These are phyloP conservation scores for Trichosanthes cucumerina DNA, from an alignment of 306 rosid genomes.

Conservation along the genomic window DNA sequence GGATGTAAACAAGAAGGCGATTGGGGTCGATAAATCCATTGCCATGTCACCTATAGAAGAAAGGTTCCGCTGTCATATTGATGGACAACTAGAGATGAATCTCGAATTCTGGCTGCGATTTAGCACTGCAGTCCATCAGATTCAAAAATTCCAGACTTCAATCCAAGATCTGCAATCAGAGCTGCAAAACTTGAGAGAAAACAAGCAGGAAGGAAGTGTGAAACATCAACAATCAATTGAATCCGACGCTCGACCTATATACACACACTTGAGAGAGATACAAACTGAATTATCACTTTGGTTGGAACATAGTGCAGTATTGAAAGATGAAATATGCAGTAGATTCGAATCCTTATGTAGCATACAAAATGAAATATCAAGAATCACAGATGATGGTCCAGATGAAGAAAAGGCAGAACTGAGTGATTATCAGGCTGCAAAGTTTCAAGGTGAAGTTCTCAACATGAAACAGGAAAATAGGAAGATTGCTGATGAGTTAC, in stretches of 20 bases:
- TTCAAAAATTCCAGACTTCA: conserved; percentile 58
- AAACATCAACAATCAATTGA: conserved; percentile 20
- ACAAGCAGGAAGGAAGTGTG: conserved; percentile 19
- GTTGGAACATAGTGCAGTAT: conserved; percentile 55
- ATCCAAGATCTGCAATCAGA: conserved; percentile 58
- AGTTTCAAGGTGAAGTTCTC: conserved; percentile 87
- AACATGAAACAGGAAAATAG: conserved; percentile 74
- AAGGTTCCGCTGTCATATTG: conserved; percentile 51
- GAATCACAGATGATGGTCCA: conserved; percentile 25
- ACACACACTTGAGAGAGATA: conserved; percentile 65
- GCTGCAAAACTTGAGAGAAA: conserved; percentile 24
- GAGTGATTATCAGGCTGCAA: conserved; percentile 60
- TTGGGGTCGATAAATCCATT: conserved; percentile 5
- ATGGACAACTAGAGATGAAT: conserved; percentile 57
- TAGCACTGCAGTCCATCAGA: conserved; percentile 78
- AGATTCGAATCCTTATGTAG: conserved; percentile 45
- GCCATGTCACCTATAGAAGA: conserved; percentile 39
- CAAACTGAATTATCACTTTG: conserved; percentile 66
- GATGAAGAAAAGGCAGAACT: conserved; percentile 23
- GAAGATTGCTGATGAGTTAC: conserved; percentile 52
- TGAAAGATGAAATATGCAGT: conserved; percentile 59
- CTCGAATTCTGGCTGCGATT: conserved; percentile 88
- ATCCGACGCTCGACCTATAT: conserved; percentile 57
- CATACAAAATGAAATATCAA: conserved; percentile 62
- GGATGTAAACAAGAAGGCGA: conserved; percentile 14